These are phyloP conservation scores for Colletotrichum nymphaeae DNA, from an alignment of 2,329 filamentous ascomycete species.

Conservation along the genomic window DNA sequence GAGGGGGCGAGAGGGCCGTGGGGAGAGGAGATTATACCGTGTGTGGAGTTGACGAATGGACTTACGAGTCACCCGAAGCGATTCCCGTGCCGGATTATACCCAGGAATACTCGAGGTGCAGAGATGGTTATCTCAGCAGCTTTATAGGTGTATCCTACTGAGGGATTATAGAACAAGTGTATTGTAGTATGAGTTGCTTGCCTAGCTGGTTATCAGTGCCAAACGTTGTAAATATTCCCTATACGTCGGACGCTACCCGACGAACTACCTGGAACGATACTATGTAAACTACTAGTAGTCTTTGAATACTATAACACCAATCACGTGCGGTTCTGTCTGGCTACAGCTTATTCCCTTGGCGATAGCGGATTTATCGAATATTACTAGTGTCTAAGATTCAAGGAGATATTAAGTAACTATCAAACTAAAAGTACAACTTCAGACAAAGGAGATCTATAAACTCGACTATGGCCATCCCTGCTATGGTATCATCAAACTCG, in stretches of 20 bases:
- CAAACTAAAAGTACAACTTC: neutral
- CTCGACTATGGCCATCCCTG: neutral
- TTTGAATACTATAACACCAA: too few relatives aligned
- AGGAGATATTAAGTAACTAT: neutral
- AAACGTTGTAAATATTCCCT: too few relatives aligned
- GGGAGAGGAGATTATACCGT: constrained; percentile 39
- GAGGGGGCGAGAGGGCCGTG: constrained; percentile 44
- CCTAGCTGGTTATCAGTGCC: neutral
- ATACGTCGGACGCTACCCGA: too few relatives aligned
- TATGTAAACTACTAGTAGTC: too few relatives aligned
- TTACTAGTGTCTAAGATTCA: too few relatives aligned
- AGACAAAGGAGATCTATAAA: constrained; percentile 26
- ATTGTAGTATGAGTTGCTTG: neutral
- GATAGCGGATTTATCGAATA: too few relatives aligned
- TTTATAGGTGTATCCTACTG: neutral
- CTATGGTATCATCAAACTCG: constrained; percentile 26
- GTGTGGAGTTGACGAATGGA: constrained; percentile 18
- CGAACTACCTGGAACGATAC: too few relatives aligned
- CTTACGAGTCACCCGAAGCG: constrained; percentile 14
- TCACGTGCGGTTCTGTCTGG: too few relatives aligned
- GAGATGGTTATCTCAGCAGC: neutral
- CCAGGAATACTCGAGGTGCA: neutral
- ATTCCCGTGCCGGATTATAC: neutral
- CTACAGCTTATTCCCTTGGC: too few relatives aligned
- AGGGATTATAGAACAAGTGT: too few relatives aligned